Percentiles rank a stretch among this genome's conserved stretches.
These are phyloP conservation scores for Suillus americanus DNA, from an alignment of 768 basidiomycete genomes.

Conservation along the genomic window DNA sequence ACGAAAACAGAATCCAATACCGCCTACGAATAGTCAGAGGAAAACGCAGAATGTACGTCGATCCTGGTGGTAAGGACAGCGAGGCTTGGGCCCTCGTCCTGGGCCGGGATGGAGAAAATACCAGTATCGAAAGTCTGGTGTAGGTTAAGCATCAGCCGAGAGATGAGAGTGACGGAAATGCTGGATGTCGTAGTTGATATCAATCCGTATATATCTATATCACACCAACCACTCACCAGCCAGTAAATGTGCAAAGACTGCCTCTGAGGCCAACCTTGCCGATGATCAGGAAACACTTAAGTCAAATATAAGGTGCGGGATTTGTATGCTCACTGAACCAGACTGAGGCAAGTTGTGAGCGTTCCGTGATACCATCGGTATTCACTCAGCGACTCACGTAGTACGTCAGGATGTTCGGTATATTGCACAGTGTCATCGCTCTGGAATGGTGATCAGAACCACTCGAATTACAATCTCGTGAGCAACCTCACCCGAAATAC, in stretches of 20 bases:
- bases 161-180: slow-evolving; percentile 52
- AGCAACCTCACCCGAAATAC: slow-evolving; percentile 49
- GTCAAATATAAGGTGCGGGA: not conserved
- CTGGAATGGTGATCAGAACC: not conserved
- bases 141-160: slow-evolving; percentile 56
- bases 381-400: slow-evolving; percentile 27
- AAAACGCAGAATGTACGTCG: not conserved
- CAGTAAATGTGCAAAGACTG: slow-evolving; percentile 48
- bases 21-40: not conserved
- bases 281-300: not conserved
- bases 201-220: not conserved
- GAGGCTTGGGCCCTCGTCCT: slow-evolving; percentile 45
- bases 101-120: not conserved
- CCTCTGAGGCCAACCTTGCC: slow-evolving; percentile 32
- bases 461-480: not conserved
- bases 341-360: not conserved
- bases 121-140: slow-evolving; percentile 35
- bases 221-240: slow-evolving; percentile 34
- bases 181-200: slow-evolving; percentile 21
- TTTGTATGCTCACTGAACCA: slow-evolving; percentile 8
- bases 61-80: not conserved
- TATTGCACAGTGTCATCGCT: slow-evolving; percentile 47
- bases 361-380: not conserved
- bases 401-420: slow-evolving; percentile 46
- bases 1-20: not conserved